Base-by-base conservation (phyloP, 805 yeast genomes). In the Kazachstania africana region DNA sequence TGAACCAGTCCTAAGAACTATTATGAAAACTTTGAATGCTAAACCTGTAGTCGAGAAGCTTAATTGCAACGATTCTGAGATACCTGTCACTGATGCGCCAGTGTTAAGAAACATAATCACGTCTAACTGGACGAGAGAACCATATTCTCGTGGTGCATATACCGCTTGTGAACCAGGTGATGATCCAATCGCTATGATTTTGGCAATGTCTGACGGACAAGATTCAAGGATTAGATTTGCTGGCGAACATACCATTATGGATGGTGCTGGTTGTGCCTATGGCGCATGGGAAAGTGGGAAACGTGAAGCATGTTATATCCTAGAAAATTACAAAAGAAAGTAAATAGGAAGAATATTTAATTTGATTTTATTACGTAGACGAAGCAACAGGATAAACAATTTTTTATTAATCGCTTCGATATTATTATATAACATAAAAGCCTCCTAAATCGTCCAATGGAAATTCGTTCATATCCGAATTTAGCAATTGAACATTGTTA, bases 191-290 rank as follows among this genome's bases (percentile, higher is more conserved):
- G 77, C 70, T 32, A 51, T 73, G 12, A 68, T 78, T 0, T 49
- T 72, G 12, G 78, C 77, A n/a, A 62, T 81, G 35, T 62, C 69
- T 13, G 68, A 69, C 16, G 81, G 84, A 0, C 59, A 67, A 14
- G 73, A 66, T 9, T 61, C 64, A 6, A 44, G 43, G 15, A 57
- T 85, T 3, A 62, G 94, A 26, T 85, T 85, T 62, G 95, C 95
- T 0, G 95, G 95, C 6, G 95, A 85, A 48, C 95, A 85, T 51
- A 79, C 95, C 0, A 72, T 75, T 15, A 57, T 72, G 42, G 94
- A 83, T 42, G 95, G 94, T 6, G 79, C 84, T 12, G 95, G 95
- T 0, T 85, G 94, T 43, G 91, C 79, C 4, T 93, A 85, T 50
- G 95, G 94, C 0, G 95, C 95, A 0, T 83, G 82, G 72, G 60